A percentile compares a stretch with the other conserved stretches of the same genome.
These are phyloP conservation scores for Penstemon davidsonii DNA, from an alignment of 257 asterid genomes.

Conservation along the genomic window DNA sequence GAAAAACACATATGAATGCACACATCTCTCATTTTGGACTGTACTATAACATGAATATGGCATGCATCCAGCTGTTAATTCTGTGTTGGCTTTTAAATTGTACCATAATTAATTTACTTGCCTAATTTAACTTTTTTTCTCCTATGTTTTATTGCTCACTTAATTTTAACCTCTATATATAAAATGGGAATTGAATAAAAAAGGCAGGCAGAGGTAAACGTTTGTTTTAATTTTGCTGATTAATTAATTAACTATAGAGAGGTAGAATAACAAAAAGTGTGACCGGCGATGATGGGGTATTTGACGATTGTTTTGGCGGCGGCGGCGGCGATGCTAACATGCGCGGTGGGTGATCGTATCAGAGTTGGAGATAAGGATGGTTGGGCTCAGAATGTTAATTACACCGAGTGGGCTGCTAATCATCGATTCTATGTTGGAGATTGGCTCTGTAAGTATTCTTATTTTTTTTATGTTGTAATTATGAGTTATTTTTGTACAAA, in stretches of 20 bases:
- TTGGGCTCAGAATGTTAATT: constrained; percentile 51
- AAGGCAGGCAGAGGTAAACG: background rate
- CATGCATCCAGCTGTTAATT: background rate
- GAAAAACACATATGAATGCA: constrained; percentile 22
- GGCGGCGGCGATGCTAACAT: constrained; percentile 37
- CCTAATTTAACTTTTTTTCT: constrained; percentile 18
- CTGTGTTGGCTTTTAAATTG: background rate
- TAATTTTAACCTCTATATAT: background rate
- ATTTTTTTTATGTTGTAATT: too few relatives aligned
- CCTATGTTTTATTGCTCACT: background rate
- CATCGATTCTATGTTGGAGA: constrained; percentile 54
- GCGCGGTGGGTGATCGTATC: constrained; percentile 30
- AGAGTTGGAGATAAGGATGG: constrained; percentile 50
- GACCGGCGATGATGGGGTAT: constrained; percentile 14
- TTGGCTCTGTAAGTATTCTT: constrained; percentile 47
- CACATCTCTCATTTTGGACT: constrained; percentile 27
- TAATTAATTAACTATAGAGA: background rate
- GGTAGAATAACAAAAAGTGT: background rate
- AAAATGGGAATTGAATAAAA: background rate
- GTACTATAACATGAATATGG: constrained; percentile 22
- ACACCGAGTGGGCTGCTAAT: constrained; percentile 57
- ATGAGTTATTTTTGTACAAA: too few relatives aligned
- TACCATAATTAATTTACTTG: constrained; percentile 11
- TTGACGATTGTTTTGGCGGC: constrained; percentile 31
- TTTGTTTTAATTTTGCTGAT: background rate